Base-by-base conservation (phyloP, 2,329 filamentous ascomycete species). In the Ceratocystiopsis sp. region DNA sequence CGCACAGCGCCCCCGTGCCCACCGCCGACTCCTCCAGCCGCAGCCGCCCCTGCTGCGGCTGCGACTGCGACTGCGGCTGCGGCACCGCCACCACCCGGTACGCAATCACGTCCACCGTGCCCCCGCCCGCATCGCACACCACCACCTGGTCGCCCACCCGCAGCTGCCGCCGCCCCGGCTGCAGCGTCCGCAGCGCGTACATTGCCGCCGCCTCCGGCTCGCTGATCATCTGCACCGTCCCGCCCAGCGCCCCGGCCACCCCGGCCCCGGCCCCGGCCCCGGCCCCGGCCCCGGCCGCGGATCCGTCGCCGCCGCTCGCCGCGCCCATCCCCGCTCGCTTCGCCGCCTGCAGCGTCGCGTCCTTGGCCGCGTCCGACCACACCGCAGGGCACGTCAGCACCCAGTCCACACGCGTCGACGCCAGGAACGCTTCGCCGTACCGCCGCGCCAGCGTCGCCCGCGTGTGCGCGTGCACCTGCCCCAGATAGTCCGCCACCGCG, bases 311-410 rank as follows among this genome's bases (percentile, higher is more conserved):
- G 9, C 25, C 25, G 25, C 25, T 29, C 5, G 2, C 10, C 25
- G 25, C 25, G 5, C 82, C 83, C 78, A 89, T 84, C 4, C 83
- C 84, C 0, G 83, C 84, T 45, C 76, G 66, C 61, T 86, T 79
- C 12, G 83, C 83, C 7, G 83, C 84, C 55, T 81, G 73, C 40
- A 86, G 60, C 2, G 83, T 89, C 7, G 81, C 82, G 57, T 85
- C 83, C 62, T 87, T 89, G n/a, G 83, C 84, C 0, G 80, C 74
- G 56, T 91, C 84, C 19, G 77, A 84, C 84, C 84, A 91, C 9
- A 89, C 81, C 9, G 84, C 84, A 9, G 84, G 84, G 42, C 82
- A 84, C 1, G 83, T 89, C 44, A 91, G 66, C 40, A 89, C 80
- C 52, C 84, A 87, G 48, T 87, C 77, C 35, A 85, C 76, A 52